Base-by-base conservation (phyloP, 768 basidiomycete genomes). In the Russula dissimulans region DNA sequence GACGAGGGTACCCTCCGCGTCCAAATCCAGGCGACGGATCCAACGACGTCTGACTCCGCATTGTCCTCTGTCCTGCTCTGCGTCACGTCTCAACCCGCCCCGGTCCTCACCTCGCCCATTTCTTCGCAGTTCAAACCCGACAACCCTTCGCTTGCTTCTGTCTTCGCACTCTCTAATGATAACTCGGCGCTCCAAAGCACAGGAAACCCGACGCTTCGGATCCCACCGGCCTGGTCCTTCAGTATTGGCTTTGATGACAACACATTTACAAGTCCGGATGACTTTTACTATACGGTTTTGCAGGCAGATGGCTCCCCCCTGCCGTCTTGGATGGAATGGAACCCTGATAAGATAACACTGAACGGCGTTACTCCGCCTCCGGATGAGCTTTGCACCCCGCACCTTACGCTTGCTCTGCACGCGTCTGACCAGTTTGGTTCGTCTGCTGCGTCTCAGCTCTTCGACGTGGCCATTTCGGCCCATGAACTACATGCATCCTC, bases 181-280 rank as follows among this genome's bases (percentile, higher is more conserved):
- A 74, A 77, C 46, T 87, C 88, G 22, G 81, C 84, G 14, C 73
- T 91, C 34, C 67, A 69, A 32, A 77, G 75, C 15, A 26, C 60
- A 18, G 66, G 71, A 48, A 75, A 72, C 51, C 85, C 85, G 56
- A 75, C 79, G 51, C 69, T 97, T 57, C 78, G 92, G 53, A 81
- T 95, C 10, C 92, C 91, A 1, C 81, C 81, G 7, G 71, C 75
- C 47, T 95, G 93, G 92, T 90, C 89, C 0, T 97, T 95, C 74
- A 91, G 90, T 67, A 80, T 97, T 59, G 95, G 94, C 14, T 82
- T 97, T 66, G 73, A 84, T 53, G 76, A 80, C 60, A 74, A 79
- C 39, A 93, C 89, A 2, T 86, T 84, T 70, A 60, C 69, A 2
- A 74, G 79, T 34, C 59, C 71, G 48, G 72, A 79, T 38, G 73